phyloP scores from a whole-genome alignment of 176 grass and related monocot species.

The Aegilops umbellulata region DNA sequence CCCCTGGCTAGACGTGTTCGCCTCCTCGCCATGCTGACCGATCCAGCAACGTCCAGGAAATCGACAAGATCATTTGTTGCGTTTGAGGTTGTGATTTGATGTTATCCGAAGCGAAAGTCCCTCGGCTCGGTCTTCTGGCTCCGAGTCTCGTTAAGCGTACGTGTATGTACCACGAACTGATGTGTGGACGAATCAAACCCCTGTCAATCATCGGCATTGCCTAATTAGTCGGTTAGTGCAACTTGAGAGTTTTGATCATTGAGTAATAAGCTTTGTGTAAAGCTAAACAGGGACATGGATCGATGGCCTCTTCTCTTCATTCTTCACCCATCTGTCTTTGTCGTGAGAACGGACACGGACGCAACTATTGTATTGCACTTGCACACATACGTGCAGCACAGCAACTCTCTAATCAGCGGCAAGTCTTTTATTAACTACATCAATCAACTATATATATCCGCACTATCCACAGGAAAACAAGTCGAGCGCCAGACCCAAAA shows the following conservation, averaged over 20 bases:
- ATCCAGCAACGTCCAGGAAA: neutral
- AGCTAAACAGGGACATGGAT: neutral
- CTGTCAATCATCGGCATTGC: neutral
- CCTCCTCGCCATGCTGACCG: neutral
- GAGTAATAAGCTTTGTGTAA: neutral
- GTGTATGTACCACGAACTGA: neutral
- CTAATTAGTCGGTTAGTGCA: neutral
- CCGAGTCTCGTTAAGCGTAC: neutral
- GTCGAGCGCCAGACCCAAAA: constrained; percentile 26
- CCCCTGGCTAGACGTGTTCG: neutral
- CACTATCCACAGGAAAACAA: neutral
- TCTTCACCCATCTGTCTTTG: neutral
- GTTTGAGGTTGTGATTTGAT: neutral
- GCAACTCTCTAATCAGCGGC: constrained; percentile 35
- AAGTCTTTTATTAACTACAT: constrained; percentile 37
- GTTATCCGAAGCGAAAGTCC: neutral
- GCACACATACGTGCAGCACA: constrained; percentile 19
- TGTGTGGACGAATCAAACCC: neutral
- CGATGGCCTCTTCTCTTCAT: neutral
- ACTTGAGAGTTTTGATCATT: neutral
- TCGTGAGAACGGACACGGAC: neutral
- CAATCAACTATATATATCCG: neutral
- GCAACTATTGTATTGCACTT: neutral
- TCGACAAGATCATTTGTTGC: neutral
- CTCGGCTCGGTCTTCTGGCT: neutral